These are phyloP conservation scores for Dryas alaskensis DNA, from an alignment of 306 rosid genomes.

Conservation along the genomic window DNA sequence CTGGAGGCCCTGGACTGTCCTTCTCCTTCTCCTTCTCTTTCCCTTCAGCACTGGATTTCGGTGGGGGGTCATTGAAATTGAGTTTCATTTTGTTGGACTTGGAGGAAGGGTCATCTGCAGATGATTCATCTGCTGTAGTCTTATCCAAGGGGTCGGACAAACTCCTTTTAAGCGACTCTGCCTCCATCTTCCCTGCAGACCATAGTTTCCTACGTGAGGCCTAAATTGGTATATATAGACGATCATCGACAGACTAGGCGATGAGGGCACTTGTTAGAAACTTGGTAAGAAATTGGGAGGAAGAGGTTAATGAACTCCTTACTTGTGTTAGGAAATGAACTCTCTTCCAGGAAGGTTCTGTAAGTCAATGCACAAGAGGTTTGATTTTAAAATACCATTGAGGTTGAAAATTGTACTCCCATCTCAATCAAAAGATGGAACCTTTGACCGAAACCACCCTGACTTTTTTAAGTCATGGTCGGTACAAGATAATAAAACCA, in stretches of 20 bases:
- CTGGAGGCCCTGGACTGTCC: no score
- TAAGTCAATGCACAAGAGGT: no score
- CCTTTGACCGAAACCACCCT: no score
- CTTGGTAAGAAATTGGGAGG: neutral
- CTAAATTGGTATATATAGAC: neutral
- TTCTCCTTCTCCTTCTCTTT: no score
- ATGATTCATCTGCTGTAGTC: neutral
- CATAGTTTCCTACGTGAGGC: neutral
- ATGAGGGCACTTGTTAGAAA: neutral
- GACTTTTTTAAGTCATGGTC: no score
- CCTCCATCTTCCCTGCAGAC: neutral
- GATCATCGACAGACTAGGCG: neutral
- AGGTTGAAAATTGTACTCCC: no score
- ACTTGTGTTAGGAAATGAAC: no score
- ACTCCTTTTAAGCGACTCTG: neutral
- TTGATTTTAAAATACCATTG: no score
- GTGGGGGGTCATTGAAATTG: neutral
- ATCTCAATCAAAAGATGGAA: no score
- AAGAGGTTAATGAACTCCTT: neutral
- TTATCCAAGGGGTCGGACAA: no score
- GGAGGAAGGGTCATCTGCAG: neutral
- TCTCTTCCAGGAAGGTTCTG: no score
- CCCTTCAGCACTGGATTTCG: neutral
- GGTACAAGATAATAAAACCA: no score
- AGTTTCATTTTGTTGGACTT: neutral